Base-by-base conservation (phyloP, 129 eudicot genomes). In the Flaveria linearis region DNA sequence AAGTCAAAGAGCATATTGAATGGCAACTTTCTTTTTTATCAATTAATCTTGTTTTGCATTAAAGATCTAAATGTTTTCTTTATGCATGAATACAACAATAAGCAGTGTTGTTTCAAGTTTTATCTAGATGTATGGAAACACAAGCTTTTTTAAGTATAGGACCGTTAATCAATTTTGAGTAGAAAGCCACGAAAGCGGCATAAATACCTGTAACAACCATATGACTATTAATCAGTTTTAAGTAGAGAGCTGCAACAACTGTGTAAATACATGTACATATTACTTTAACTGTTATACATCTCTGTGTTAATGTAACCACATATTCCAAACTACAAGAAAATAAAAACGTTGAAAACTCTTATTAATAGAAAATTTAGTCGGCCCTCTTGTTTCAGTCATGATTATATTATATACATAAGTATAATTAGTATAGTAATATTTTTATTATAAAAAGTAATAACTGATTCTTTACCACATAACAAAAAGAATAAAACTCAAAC, bases 1-100 rank as follows among this genome's bases (percentile, higher is more conserved):
- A 41, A 66, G 53, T 76, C 39, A 1, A 75, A 26, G n/a, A 66
- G 45, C 64, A 50, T 51, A 43, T 52, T 76, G 73, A 71, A 76
- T 76, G 66, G 17, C 13, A 23, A 23, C 26, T 49, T 61, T 25
- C 5, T 11, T 61, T 5, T 15, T 13, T 12, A 61, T 61, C 16
- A 43, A 7, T 45, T 61, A 14, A 60, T 63, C 68, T 30, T 30
- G 1, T 62, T 63, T 30, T 63, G 20, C 22, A 30, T 63, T 15
- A 15, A 61, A 26, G 17, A 14, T 58, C 65, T 15, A 17, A 15
- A 60, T 60, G 41, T 60, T 22, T 60, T 60, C 39, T 23, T 60
- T 25, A 17, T 56, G 64, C 3, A 20, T 56, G 28, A 20, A 56
- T 15, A 51, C 57, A 51, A 51, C 22, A 51, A 13, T 15, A 51